Percentiles rank a stretch among this genome's conserved stretches.
Evolutionary conservation across 495 filamentous ascomycete species (phyloP).

Genomic region (Neurospora pannonica): DNA sequence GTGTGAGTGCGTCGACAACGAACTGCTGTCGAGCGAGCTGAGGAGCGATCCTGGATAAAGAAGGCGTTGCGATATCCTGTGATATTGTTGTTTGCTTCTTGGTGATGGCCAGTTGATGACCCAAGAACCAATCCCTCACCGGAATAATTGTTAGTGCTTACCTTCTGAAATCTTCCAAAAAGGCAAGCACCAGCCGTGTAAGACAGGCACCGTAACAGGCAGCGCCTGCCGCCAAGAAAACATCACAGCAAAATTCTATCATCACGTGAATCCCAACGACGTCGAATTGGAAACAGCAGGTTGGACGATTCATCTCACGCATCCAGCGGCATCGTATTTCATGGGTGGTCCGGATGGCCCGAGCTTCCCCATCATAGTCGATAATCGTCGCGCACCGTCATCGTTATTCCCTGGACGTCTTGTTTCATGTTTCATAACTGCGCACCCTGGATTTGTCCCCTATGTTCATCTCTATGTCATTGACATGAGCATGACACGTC

Average conservation of each 20-base stretch:
- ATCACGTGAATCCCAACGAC: neutral
- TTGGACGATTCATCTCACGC: neutral
- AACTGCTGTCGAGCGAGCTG: neutral
- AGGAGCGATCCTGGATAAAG: neutral
- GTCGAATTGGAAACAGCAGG: neutral
- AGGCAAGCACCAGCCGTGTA: neutral
- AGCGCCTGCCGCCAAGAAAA: neutral
- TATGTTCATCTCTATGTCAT: neutral
- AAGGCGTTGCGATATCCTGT: neutral
- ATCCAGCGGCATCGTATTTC: neutral
- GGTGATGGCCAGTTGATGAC: neutral
- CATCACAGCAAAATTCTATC: neutral
- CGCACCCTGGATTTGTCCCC: neutral
- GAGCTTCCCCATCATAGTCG: neutral
- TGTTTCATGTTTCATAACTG: neutral
- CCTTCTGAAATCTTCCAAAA: neutral
- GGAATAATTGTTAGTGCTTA: neutral
- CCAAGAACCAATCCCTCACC: neutral
- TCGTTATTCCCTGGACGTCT: neutral
- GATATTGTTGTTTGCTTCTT: neutral
- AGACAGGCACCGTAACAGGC: neutral
- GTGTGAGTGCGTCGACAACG: neutral
- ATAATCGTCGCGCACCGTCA: neutral
- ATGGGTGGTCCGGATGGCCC: neutral
- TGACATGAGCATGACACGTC: neutral